Evolutionary conservation across 768 basidiomycete species (phyloP).

Genomic region (Mycena leptocephala): DNA sequence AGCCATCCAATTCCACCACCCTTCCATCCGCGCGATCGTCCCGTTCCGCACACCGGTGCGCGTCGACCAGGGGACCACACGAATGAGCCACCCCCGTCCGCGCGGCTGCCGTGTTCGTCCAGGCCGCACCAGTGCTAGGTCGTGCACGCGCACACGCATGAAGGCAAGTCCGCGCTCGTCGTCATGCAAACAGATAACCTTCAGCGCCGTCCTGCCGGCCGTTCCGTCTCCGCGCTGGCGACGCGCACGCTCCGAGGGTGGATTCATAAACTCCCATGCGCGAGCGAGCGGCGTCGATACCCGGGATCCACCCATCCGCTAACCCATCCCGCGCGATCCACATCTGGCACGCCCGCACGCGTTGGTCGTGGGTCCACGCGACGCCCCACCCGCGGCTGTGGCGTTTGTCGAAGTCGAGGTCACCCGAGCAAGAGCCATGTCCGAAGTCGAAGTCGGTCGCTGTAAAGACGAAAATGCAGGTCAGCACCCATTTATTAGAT

Average conservation of each 20-base stretch:
- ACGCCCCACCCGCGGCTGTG: background rate
- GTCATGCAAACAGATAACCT: too few relatives aligned
- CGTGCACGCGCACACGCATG: too few relatives aligned
- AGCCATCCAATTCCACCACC: background rate
- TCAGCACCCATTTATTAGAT: background rate
- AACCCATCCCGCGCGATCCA: background rate
- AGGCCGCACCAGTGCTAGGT: background rate
- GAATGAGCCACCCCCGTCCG: background rate
- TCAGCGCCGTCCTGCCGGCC: too few relatives aligned
- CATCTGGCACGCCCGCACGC: background rate
- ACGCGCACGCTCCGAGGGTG: background rate
- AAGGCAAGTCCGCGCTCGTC: too few relatives aligned
- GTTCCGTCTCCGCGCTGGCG: background rate
- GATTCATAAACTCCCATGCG: too few relatives aligned
- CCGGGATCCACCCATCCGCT: background rate
- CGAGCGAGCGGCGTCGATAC: too few relatives aligned
- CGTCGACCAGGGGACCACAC: background rate
- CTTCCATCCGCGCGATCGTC: background rate
- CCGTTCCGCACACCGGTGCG: too few relatives aligned
- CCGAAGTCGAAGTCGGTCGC: background rate
- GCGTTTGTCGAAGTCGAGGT: background rate
- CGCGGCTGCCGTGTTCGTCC: background rate
- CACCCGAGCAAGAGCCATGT: background rate
- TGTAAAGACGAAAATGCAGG: background rate
- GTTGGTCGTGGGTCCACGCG: background rate